Evolutionary conservation across 1,284 basidiomycete species (phyloP).

Genomic region (Pyrrhoderma lamaoense): DNA sequence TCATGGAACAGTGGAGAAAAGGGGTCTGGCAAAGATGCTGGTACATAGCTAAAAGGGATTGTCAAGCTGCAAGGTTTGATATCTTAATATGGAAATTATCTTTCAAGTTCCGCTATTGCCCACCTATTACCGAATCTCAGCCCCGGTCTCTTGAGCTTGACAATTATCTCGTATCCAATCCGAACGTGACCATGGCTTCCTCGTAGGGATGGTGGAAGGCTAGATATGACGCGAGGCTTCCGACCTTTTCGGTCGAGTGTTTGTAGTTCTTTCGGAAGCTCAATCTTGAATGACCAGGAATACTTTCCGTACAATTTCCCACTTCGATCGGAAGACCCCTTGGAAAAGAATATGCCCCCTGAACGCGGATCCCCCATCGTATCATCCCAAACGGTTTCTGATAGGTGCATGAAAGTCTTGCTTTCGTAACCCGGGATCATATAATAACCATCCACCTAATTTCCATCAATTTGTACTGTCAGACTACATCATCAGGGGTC

Average conservation of each 20-base stretch:
- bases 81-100: too few species aligned
- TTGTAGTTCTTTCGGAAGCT: constrained; percentile 13
- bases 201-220: constrained; percentile 6
- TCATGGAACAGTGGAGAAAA: too few species aligned
- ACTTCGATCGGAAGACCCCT: not conserved
- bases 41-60: constrained; percentile 9
- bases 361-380: constrained; percentile 12
- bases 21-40: constrained; percentile 2
- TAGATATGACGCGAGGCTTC: not conserved
- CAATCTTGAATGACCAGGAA: constrained; percentile 18
- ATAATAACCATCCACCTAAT: constrained; percentile 13
- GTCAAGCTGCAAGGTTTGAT: constrained; percentile 4
- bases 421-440: constrained; percentile 6
- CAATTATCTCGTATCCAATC: constrained; percentile 6
- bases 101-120: not conserved
- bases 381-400: constrained; percentile 15
- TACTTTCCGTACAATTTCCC: constrained; percentile 20
- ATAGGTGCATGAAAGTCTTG: constrained; percentile 9
- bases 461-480: not conserved
- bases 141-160: constrained; percentile 7
- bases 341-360: constrained; percentile 3
- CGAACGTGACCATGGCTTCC: not conserved
- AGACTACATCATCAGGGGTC: not conserved
- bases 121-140: constrained; percentile 4
- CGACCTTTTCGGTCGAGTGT: constrained; percentile 1